A percentile compares a stretch with the other conserved stretches of the same genome.
These are phyloP conservation scores for Xenoacremonium recifei DNA, from an alignment of 2,329 filamentous ascomycete genomes.

Conservation along the genomic window DNA sequence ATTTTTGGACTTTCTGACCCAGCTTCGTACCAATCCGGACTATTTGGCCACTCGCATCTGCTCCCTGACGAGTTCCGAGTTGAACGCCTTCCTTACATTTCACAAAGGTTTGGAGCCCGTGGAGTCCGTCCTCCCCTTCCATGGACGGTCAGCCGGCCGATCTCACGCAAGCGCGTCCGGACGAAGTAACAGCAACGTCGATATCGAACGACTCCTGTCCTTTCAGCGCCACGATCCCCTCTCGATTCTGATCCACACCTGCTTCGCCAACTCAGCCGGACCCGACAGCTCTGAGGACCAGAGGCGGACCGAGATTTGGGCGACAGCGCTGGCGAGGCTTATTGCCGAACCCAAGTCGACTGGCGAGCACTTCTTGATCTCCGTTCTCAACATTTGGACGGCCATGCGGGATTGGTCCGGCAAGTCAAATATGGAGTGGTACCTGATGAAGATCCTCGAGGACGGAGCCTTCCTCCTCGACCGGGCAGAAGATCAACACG, in stretches of 20 bases:
- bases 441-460: conserved; percentile 91
- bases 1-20: conserved; percentile 75
- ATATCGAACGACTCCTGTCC: conserved; percentile 80
- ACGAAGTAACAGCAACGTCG: conserved; percentile 48
- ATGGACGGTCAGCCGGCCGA: conserved; percentile 50
- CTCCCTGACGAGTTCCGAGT: conserved; percentile 71
- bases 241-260: conserved; percentile 80
- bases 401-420: conserved; percentile 87
- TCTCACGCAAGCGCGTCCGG: conserved; percentile 45
- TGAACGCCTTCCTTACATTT: conserved; percentile 74
- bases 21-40: conserved; percentile 81
- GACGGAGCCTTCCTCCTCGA: conserved; percentile 90
- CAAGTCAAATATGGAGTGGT: conserved; percentile 86
- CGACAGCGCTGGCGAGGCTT: conserved; percentile 78
- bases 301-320: conserved; percentile 82
- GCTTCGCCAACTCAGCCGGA: conserved; percentile 83
- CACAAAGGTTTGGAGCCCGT: conserved; percentile 77
- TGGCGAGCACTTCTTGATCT: conserved; percentile 77
- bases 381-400: conserved; percentile 85
- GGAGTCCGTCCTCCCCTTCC: conserved; percentile 77
- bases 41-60: conserved; percentile 83
- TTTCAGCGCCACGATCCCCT: conserved; percentile 88
- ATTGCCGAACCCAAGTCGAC: conserved; percentile 75
- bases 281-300: conserved; percentile 79
- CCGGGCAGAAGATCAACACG: conserved; percentile 75